These are phyloP conservation scores for Chrysopogon serrulatus DNA, from an alignment of 176 grass and related monocot species.

Conservation along the genomic window DNA sequence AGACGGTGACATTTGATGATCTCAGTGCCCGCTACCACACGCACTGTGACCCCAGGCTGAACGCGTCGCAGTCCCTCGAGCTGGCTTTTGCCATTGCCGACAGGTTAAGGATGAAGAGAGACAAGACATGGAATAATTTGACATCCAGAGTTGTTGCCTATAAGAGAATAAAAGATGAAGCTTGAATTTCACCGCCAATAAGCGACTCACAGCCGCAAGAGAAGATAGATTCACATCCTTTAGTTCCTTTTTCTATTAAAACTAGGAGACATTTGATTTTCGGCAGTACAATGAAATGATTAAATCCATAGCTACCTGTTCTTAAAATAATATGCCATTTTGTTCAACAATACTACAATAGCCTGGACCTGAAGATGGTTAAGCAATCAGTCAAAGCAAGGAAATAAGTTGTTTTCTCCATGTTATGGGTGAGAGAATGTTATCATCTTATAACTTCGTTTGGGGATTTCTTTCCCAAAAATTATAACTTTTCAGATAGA, in stretches of 20 bases:
- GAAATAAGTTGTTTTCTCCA: background rate
- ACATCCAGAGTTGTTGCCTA: background rate
- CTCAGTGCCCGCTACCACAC: constrained; percentile 43
- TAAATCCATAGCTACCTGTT: background rate
- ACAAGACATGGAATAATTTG: constrained; percentile 10
- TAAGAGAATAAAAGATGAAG: background rate
- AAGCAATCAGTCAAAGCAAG: background rate
- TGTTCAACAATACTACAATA: background rate
- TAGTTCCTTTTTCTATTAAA: background rate
- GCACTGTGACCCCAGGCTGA: constrained; percentile 63
- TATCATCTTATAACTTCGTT: background rate
- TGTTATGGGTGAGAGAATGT: background rate
- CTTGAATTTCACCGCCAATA: background rate
- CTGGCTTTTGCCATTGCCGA: constrained; percentile 48
- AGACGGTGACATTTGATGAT: constrained; percentile 48
- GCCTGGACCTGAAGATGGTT: background rate
- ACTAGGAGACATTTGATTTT: background rate
- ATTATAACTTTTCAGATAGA: no score
- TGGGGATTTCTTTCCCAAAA: background rate
- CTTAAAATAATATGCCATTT: background rate
- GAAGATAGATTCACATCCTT: background rate
- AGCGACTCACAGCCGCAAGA: background rate
- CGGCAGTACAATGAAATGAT: background rate
- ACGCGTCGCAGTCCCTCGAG: constrained; percentile 51
- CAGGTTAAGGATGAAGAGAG: constrained; percentile 39